Conservation (phyloP, 768 basidiomycete genomes). For the Peribolospora baueri region DNA sequence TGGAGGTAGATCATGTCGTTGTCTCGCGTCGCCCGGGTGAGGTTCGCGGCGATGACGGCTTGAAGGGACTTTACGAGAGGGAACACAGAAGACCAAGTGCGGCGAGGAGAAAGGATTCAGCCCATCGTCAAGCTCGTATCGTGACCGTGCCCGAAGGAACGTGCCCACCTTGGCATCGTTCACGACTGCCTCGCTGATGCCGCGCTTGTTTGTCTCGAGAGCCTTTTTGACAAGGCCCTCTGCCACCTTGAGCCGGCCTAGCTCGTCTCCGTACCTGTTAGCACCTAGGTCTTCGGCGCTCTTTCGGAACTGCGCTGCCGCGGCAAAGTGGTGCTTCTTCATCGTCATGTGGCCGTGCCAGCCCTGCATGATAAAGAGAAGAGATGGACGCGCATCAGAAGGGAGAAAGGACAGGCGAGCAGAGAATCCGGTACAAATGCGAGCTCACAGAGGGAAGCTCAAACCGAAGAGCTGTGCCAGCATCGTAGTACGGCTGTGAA, state of each 20-base stretch:
- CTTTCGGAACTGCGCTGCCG: conserved; percentile 69
- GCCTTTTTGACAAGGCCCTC: conserved; percentile 43
- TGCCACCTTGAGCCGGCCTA: conserved; percentile 51
- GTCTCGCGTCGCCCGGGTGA: conserved; percentile 55
- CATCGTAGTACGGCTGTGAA: too few relatives aligned
- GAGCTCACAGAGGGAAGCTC: background rate
- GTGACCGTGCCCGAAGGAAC: too few relatives aligned
- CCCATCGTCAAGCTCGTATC: background rate
- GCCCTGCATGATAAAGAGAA: conserved; percentile 24
- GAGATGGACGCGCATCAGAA: too few relatives aligned
- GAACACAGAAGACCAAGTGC: background rate
- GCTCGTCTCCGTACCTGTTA: conserved; percentile 61
- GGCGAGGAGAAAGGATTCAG: too few relatives aligned
- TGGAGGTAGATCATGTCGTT: conserved; percentile 91
- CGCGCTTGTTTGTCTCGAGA: conserved; percentile 37
- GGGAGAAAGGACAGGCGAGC: background rate
- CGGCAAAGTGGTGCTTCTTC: conserved; percentile 62
- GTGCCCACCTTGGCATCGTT: conserved; percentile 50
- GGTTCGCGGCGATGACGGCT: conserved; percentile 39
- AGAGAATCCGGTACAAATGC: too few relatives aligned
- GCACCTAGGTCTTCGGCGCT: conserved; percentile 59
- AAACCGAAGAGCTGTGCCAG: background rate
- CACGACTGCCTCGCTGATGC: conserved; percentile 37
- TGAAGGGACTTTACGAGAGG: conserved; percentile 37
- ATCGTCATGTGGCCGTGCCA: conserved; percentile 62